phyloP scores from a whole-genome alignment of 2,329 filamentous ascomycete species.

The Hortaea sp. region DNA sequence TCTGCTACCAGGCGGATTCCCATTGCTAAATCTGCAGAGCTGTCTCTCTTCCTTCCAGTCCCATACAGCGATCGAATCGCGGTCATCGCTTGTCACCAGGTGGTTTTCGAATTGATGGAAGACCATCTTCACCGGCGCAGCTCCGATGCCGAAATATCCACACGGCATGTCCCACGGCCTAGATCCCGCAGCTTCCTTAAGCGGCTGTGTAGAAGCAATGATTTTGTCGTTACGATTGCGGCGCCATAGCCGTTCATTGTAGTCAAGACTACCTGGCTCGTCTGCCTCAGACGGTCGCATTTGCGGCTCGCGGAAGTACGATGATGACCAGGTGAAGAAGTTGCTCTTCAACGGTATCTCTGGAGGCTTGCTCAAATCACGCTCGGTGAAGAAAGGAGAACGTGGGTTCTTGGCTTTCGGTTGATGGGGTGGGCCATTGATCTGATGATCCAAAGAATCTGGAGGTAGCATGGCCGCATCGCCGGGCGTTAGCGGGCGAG shows the following conservation, averaged over 20 bases:
- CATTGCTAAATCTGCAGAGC: constrained; percentile 82
- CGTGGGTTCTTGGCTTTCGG: constrained; percentile 66
- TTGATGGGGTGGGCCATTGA: constrained; percentile 44
- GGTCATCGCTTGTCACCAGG: constrained; percentile 83
- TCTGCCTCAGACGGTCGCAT: constrained; percentile 96
- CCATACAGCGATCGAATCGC: constrained; percentile 80
- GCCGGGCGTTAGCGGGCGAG: constrained; percentile 30
- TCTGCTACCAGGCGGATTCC: constrained; percentile 79
- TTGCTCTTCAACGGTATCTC: constrained; percentile 67
- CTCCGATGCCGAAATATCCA: constrained; percentile 77
- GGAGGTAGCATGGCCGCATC: constrained; percentile 44
- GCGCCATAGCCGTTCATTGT: constrained; percentile 90
- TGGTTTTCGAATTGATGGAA: constrained; percentile 98
- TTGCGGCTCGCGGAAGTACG: constrained; percentile 94
- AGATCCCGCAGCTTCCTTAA: constrained; percentile 77
- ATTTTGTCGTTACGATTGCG: constrained; percentile 87
- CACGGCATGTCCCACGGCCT: constrained; percentile 79
- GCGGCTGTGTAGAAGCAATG: constrained; percentile 81
- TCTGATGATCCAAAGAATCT: constrained; percentile 55
- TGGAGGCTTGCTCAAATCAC: constrained; percentile 49
- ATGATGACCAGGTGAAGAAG: constrained; percentile 91
- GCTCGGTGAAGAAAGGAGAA: constrained; percentile 63
- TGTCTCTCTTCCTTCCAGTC: constrained; percentile 75
- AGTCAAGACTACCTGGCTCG: constrained; percentile 90
- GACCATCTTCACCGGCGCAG: constrained; percentile 83